phyloP scores from a whole-genome alignment of 306 rosid species.

The Crataegus laevigata region DNA sequence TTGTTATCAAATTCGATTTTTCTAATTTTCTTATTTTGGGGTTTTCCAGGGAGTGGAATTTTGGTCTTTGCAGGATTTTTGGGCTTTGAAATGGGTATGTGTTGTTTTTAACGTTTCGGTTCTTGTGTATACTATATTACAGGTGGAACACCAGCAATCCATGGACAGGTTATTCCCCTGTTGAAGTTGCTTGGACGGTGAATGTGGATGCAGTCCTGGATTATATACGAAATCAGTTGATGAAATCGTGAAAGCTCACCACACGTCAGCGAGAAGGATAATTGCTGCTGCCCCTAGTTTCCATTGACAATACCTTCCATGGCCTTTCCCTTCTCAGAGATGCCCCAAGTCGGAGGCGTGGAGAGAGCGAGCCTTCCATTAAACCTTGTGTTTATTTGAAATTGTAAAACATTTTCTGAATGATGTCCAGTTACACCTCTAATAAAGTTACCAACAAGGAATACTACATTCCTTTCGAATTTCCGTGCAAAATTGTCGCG shows the following conservation, averaged over 20 bases:
- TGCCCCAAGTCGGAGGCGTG: conserved; percentile 10
- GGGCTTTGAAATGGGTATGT: no score
- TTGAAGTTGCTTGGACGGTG: conserved; percentile 90
- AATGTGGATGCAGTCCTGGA: conserved; percentile 53
- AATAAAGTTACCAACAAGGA: neutral
- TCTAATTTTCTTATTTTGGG: no score
- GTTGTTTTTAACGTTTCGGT: no score
- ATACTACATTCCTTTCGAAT: neutral
- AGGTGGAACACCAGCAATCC: conserved; percentile 90
- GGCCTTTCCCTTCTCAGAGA: conserved; percentile 13
- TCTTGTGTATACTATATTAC: conserved; percentile 7
- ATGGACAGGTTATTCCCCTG: conserved; percentile 77
- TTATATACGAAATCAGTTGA: conserved; percentile 42
- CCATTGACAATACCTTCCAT: neutral
- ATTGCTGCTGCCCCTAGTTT: neutral
- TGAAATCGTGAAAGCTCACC: conserved; percentile 47
- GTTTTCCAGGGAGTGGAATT: no score
- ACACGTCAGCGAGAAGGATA: neutral
- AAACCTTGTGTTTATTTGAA: conserved; percentile 3
- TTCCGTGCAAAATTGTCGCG: neutral
- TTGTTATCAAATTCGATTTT: no score
- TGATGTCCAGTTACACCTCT: neutral
- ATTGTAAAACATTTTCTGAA: conserved; percentile 11
- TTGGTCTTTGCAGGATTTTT: no score
- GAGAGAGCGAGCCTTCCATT: neutral